phyloP scores from a whole-genome alignment of 1,284 basidiomycete genomes.

The Puccinia coronata region DNA sequence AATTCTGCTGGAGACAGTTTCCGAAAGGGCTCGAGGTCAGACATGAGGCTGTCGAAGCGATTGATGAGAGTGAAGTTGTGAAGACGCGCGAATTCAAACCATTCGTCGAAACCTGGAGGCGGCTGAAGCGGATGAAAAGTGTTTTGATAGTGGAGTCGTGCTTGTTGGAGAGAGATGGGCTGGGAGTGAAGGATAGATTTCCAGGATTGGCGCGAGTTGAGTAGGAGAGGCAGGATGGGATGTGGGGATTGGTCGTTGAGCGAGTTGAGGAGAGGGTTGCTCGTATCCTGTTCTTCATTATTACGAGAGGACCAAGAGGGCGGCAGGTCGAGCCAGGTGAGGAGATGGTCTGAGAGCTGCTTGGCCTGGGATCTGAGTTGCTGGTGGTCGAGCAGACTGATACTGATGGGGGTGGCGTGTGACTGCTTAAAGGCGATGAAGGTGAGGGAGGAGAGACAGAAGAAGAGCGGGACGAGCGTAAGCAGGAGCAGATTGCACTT shows the following conservation, averaged over 20 bases:
- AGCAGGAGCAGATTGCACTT: constrained; percentile 16
- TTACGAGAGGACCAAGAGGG: not conserved
- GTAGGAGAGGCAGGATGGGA: constrained; percentile 39
- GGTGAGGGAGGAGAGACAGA: constrained; percentile 16
- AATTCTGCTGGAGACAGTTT: constrained; percentile 71
- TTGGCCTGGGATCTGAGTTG: not conserved
- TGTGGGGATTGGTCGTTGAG: constrained; percentile 10
- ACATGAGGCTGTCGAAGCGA: constrained; percentile 80
- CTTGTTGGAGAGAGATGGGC: constrained; percentile 19
- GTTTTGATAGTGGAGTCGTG: not conserved
- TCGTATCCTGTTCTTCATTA: not conserved
- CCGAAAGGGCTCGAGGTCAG: constrained; percentile 81
- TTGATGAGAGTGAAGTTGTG: constrained; percentile 78
- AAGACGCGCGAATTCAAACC: constrained; percentile 78
- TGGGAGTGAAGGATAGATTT: constrained; percentile 25
- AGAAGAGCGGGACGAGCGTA: not conserved
- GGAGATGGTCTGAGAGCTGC: not conserved
- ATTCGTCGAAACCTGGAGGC: constrained; percentile 60
- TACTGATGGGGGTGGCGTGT: not conserved
- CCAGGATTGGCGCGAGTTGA: constrained; percentile 36
- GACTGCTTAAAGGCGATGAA: not conserved
- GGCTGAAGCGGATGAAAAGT: constrained; percentile 31
- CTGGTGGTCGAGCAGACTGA: not conserved
- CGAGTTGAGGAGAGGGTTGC: not conserved
- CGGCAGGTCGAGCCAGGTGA: constrained; percentile 18